Base-by-base conservation (phyloP, 129 eudicot species). In the Helianthus tuberosus region DNA sequence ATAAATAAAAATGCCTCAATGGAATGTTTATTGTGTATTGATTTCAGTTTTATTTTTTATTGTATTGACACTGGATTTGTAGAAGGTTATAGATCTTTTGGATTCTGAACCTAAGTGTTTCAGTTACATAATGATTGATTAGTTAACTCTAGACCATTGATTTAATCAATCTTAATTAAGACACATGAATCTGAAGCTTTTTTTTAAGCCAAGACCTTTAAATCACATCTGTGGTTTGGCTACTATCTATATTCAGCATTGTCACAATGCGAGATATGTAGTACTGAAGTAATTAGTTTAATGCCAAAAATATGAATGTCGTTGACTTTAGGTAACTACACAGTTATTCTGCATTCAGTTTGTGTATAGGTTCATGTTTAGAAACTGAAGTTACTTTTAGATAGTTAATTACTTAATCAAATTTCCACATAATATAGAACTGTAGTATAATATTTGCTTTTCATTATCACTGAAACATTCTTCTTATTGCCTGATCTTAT, bases 401-500 rank as follows among this genome's bases (percentile, higher is more conserved):
- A 50, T 39, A 38, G 71, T 14, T 49, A 50, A 39, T 61, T 51
- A 62, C 59, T 41, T 61, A 11, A 11, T 29, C 8, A 13, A 32
- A 13, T 61, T 49, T 52, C 23, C 55, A 49, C 36, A 44, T 71
- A 17, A 49, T 29, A 62, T 49, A 39, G 46, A 52, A 63, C 47
- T 36, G 39, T 50, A 13, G 66, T 75, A 48, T 50, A 77, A 39
- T 38, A 48, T 49, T 16, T 23, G 50, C 54, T 70, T 69, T 69
- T 50, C 64, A 39, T 77, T 63, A 44, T 29, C 41, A 49, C 16
- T 50, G n/a, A 41, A 62, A 41, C 54, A 51, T 52, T 63, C 36
- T 62, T 70, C 72, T 78, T 12, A 51, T 62, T 51, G 72, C 50
- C 12, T 78, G 66, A 63, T 78, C 72, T 43, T 43, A 43, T 41